Conservation (phyloP, 257 asterid genomes). For the Salvia splendens region DNA sequence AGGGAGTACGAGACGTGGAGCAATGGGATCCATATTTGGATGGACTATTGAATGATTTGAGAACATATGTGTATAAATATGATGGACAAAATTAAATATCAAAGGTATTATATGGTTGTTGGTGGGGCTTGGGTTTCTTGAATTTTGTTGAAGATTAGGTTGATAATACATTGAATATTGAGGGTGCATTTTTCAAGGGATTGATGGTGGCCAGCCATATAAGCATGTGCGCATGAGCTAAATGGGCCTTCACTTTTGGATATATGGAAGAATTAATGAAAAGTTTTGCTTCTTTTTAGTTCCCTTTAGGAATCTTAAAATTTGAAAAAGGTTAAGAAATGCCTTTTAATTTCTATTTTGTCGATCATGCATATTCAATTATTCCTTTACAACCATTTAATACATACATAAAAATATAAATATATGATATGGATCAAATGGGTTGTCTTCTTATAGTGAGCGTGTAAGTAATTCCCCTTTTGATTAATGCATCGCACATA, state of each 20-base stretch:
- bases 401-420: too few relatives aligned
- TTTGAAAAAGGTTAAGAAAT: slow-evolving; percentile 23
- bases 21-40: slow-evolving; percentile 50
- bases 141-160: slow-evolving; percentile 31
- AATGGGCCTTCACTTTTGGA: slow-evolving; percentile 30
- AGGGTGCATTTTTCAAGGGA: slow-evolving; percentile 23
- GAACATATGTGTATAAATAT: slow-evolving; percentile 4
- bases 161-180: background rate
- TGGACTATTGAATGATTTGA: background rate
- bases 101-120: slow-evolving; percentile 40
- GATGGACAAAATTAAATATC: slow-evolving; percentile 25
- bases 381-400: slow-evolving; percentile 3
- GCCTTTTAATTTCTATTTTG: slow-evolving; percentile 29
- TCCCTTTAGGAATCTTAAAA: slow-evolving; percentile 29
- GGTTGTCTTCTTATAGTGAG: too few relatives aligned
- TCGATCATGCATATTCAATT: slow-evolving; percentile 17
- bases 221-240: slow-evolving; percentile 36
- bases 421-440: too few relatives aligned
- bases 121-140: slow-evolving; percentile 29
- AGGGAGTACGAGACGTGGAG: slow-evolving; percentile 30
- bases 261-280: slow-evolving; percentile 10
- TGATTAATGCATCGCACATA: too few relatives aligned
- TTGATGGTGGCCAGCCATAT: slow-evolving; percentile 39
- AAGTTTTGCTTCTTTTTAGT: slow-evolving; percentile 19
- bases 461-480: too few relatives aligned